phyloP scores from a whole-genome alignment of 192 early-diverging fungal species.

The Lunasporangiospora selenospora region DNA sequence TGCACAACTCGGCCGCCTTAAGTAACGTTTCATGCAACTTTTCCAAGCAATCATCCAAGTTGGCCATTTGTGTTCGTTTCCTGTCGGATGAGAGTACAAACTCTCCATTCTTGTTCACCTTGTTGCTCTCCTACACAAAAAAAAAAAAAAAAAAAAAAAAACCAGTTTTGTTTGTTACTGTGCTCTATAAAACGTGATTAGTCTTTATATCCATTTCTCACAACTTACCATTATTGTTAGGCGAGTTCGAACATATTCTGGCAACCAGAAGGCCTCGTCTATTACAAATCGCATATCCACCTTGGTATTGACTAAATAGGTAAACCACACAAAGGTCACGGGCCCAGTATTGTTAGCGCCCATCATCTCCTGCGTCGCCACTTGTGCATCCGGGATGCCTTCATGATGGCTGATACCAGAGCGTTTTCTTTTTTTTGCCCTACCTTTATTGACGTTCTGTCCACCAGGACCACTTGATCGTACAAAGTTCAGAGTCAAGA shows the following conservation, averaged over 20 bases:
- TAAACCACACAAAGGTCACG: no score
- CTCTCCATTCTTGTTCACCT: conserved; percentile 74
- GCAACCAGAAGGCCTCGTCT: conserved; percentile 74
- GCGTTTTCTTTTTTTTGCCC: no score
- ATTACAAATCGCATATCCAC: conserved; percentile 80
- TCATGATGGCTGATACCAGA: no score
- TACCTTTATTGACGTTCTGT: conserved; percentile 94
- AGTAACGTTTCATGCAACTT: conserved; percentile 68
- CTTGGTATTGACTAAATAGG: conserved; percentile 86
- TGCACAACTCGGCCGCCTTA: conserved; percentile 69
- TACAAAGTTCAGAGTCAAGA: conserved; percentile 64
- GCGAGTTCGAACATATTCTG: conserved; percentile 68
- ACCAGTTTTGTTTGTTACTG: conserved; percentile 2
- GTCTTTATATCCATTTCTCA: no score
- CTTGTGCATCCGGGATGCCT: no score
- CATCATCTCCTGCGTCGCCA: no score
- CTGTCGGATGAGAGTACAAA: conserved; percentile 78
- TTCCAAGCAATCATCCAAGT: conserved; percentile 82
- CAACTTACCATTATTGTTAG: conserved; percentile 57
- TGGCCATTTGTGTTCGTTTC: conserved; percentile 76
- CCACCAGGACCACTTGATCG: conserved; percentile 88
- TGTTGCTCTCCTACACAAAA: conserved; percentile 52
- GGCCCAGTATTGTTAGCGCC: no score
- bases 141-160: not conserved
- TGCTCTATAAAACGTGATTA: not conserved